Evolutionary conservation across 495 filamentous ascomycete genomes (phyloP), one percentile per base, ranked within the genome.

Genomic region (Copromyces sp.): DNA sequence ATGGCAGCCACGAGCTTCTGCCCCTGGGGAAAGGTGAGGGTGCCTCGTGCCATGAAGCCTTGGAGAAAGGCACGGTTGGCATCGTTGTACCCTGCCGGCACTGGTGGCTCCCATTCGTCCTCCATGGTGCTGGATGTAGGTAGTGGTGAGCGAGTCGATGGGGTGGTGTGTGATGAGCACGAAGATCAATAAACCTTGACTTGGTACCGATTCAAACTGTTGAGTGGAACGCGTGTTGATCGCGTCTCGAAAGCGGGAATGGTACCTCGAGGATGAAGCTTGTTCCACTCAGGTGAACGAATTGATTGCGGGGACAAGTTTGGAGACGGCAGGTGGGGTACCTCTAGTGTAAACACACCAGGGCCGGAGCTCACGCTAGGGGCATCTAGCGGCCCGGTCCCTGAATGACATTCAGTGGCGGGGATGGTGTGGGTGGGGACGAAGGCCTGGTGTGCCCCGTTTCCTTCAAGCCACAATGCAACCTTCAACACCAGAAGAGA

Each of bases 41-140:
- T 87, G 9, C 90, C 90, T 20, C 90, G 89, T 3, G 91, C 89
- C 79, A 98, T 88, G 78, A 99, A 92, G 73, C 91, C 92, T 83
- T 99, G 95, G 1, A 98, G 83, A 78, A 99, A 97, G n/a, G 95
- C 94, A 65, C 93, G 92, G 80, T 98, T 92, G 76, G 86, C 85
- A 78, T 97, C 87, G 79, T 79, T 75, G 73, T 83, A 84, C 29
- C 78, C 75, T 16, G 81, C 68, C 12, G 79, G 73, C 32, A 78
- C 2, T 16, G 75, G 74, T 16, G 77, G 76, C n/a, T 76, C 73
- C 79, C 79, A 80, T 2, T 76, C 74, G 53, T 76, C 73, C 38
- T 75, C 80, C 77, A 78, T 78, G 29, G 8, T 37, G 39, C n/a
- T 70, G 32, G 39, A 24, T 38, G 40, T 39, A 35, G 37, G 42